Evolutionary conservation across 331 rosid genomes (phyloP).

Genomic region (Acacia concinna): DNA sequence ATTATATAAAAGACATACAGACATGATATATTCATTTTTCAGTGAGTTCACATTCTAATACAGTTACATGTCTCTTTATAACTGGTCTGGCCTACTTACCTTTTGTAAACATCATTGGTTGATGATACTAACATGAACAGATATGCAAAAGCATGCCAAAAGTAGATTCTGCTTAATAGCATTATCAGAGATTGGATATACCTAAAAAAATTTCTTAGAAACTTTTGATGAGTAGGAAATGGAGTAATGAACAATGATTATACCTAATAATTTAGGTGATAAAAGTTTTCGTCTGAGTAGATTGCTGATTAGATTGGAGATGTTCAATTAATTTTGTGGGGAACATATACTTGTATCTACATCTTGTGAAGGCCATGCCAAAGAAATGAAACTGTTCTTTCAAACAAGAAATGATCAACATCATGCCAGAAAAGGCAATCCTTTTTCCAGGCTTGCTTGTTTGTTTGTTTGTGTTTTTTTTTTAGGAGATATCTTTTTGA

Average conservation of each 20-base stretch:
- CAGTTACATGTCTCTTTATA: too few species aligned
- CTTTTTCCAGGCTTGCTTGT: background rate
- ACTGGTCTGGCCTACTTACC: background rate
- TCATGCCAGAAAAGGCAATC: conserved; percentile 12
- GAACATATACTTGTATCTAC: conserved; percentile 3
- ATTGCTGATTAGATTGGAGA: background rate
- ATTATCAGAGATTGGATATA: background rate
- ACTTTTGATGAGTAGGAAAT: conserved; percentile 4
- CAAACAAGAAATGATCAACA: conserved; percentile 24
- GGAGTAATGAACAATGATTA: background rate
- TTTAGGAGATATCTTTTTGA: background rate
- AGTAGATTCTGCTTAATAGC: background rate
- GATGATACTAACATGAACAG: background rate
- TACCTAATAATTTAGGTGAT: background rate
- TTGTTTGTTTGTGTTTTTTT: too few species aligned
- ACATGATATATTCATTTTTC: background rate
- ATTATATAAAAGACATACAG: background rate
- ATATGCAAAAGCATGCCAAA: background rate
- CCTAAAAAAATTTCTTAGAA: background rate
- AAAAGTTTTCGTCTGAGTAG: background rate
- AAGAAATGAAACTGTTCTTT: conserved; percentile 13
- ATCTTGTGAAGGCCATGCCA: conserved; percentile 3
- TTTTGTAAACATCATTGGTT: background rate
- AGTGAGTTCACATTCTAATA: background rate
- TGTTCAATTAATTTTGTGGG: background rate